Evolutionary conservation across 441 rosid genomes (phyloP), one percentile per base, ranked within the genome.

Genomic region (Populus hybrid): DNA sequence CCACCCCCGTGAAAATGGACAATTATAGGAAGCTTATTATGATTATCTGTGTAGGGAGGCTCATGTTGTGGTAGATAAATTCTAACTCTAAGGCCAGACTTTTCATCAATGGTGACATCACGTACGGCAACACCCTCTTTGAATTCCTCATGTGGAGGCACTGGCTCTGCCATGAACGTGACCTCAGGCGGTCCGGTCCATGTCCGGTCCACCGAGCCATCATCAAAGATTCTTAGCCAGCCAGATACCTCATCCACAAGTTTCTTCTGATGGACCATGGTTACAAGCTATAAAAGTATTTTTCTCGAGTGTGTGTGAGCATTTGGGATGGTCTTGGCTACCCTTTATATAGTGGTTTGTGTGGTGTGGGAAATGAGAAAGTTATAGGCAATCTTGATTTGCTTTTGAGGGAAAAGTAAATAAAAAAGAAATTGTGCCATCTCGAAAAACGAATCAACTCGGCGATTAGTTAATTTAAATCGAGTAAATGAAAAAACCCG

Each of bases 1-100:
- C 93, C 95, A 16, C 95, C 95, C 0, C 93, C 95, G 61, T 89
- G 93, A 76, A 91, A 87, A 59, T 89, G 93, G 71, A 91, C 81
- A 36, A 91, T 0, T 67, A 91, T 65, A 0, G 95, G 90, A 14
- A 88, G 81, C 79, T 87, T 86, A 3, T 24, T 71, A n/a, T 30
- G 4, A 28, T 5, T 26, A 14, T 14, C 32, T 53, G 18, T 11
- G 1, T 30, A 11, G 20, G 36, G 32, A 3, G 69, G n/a, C 1
- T 40, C 24, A 0, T 0, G 9, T 69, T 89, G 82, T 6, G 92
- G 94, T 2, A 80, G 38, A 40, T 88, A 91, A 66, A 91, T 67
- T 46, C 93, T 81, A 72, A 85, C 90, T 0, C 81, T 74, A 35
- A 67, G 84, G 28, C 83, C 86, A 7, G 90, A 67, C 1, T 40